phyloP scores from a whole-genome alignment of 129 eudicot genomes.

The Flaveria linearis region DNA sequence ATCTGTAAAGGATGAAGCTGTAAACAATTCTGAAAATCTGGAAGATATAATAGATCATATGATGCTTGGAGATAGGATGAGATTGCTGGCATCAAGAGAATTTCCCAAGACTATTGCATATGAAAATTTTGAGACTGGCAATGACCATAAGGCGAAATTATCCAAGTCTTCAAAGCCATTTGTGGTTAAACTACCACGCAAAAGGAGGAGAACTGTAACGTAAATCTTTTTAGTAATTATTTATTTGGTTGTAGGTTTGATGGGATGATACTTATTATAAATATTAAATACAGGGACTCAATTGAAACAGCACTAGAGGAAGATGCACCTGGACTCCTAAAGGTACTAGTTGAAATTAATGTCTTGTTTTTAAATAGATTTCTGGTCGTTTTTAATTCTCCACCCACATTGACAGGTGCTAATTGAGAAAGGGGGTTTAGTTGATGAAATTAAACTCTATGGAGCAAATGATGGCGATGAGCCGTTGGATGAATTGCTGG shows the following conservation, averaged over 20 bases:
- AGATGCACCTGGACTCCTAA: slow-evolving; percentile 97
- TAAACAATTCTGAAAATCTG: slow-evolving; percentile 27
- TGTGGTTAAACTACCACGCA: slow-evolving; percentile 48
- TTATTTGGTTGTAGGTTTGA: neutral
- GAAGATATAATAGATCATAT: slow-evolving; percentile 74
- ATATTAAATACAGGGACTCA: slow-evolving; percentile 61
- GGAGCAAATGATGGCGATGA: slow-evolving; percentile 64
- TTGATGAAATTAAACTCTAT: slow-evolving; percentile 86
- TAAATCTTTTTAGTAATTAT: slow-evolving; percentile 31
- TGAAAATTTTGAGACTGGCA: slow-evolving; percentile 32
- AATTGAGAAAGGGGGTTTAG: slow-evolving; percentile 64
- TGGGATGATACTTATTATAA: slow-evolving; percentile 7
- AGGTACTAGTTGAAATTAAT: slow-evolving; percentile 46
- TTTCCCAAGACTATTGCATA: slow-evolving; percentile 12
- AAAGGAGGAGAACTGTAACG: slow-evolving; percentile 91
- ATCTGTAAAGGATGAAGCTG: slow-evolving; percentile 51
- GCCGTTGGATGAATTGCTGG: slow-evolving; percentile 53
- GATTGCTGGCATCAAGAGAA: slow-evolving; percentile 49
- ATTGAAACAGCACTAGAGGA: slow-evolving; percentile 91
- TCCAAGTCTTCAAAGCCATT: slow-evolving; percentile 48
- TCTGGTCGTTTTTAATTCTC: neutral
- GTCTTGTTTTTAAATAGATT: neutral
- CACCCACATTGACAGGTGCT: slow-evolving; percentile 50
- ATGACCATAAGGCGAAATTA: slow-evolving; percentile 37
- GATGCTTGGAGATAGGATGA: slow-evolving; percentile 66